Evolutionary conservation across 2,329 filamentous ascomycete genomes (phyloP).

Genomic region (Stachybotrys chartarum): DNA sequence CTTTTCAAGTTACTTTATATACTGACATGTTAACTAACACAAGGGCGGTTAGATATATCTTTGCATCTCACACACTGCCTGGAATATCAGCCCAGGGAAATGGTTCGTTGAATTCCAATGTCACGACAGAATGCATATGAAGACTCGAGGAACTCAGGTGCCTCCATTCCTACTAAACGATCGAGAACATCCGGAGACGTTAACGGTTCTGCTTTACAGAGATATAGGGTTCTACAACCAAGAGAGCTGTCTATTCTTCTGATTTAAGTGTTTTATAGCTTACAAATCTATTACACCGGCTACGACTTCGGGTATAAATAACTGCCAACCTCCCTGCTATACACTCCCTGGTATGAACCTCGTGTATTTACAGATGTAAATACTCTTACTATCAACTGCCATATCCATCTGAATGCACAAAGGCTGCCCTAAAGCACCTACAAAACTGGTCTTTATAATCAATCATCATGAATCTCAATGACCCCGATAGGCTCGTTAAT

Average conservation of each 20-base stretch:
- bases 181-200: not conserved
- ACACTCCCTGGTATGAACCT: not conserved
- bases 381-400: not conserved
- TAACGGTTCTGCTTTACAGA: not conserved
- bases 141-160: not conserved
- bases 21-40: no score
- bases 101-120: not conserved
- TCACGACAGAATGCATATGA: not conserved
- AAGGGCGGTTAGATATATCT: no score
- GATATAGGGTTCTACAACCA: not conserved
- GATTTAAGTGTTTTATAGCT: not conserved
- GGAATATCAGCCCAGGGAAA: not conserved
- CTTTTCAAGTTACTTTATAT: no score
- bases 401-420: not conserved
- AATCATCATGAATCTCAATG: not conserved
- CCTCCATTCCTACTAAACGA: not conserved
- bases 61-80: no score
- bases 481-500: conserved; percentile 3
- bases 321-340: not conserved
- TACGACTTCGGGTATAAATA: not conserved
- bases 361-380: not conserved
- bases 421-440: not conserved
- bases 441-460: no score
- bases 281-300: not conserved
- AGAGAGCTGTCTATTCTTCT: not conserved